A percentile compares a stretch with the other conserved stretches of the same genome.
These are phyloP conservation scores for Eremochloa ophiuroides DNA, from an alignment of 176 grass and related monocot species.

Conservation along the genomic window DNA sequence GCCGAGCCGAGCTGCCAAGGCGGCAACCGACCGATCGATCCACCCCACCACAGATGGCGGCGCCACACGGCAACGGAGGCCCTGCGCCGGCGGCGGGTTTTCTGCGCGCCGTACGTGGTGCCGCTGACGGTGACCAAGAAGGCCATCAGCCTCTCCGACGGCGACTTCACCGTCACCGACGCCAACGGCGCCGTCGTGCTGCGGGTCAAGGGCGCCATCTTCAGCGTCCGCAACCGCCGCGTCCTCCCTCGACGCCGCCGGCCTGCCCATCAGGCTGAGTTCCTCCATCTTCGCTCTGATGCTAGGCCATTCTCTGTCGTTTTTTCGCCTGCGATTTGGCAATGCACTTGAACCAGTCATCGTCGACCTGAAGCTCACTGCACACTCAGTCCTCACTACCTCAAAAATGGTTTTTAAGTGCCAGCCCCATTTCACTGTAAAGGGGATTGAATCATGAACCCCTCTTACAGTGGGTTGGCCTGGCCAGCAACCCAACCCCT, in stretches of 20 bases:
- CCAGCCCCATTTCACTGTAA: too few species aligned
- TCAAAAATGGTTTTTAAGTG: too few species aligned
- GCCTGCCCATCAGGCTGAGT: conserved; percentile 48
- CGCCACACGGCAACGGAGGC: background rate
- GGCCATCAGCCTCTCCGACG: conserved; percentile 52
- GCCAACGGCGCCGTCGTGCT: conserved; percentile 61
- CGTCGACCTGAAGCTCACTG: too few species aligned
- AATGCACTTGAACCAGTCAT: too few species aligned
- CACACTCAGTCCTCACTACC: too few species aligned
- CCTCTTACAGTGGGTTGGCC: too few species aligned
- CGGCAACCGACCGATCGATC: background rate
- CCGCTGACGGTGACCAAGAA: conserved; percentile 62
- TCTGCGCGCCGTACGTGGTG: conserved; percentile 60
- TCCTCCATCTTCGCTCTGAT: too few species aligned
- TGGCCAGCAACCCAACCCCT: too few species aligned
- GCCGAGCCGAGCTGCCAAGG: background rate
- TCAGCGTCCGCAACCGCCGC: conserved; percentile 48
- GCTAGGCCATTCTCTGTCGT: too few species aligned
- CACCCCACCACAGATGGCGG: background rate
- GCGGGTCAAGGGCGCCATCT: conserved; percentile 43
- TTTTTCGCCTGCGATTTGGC: too few species aligned
- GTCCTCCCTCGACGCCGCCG: conserved; percentile 54
- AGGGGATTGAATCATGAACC: too few species aligned
- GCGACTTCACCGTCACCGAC: conserved; percentile 71
- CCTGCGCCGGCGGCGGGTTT: background rate